These are phyloP conservation scores for Cryomyces antarcticus DNA, from an alignment of 495 filamentous ascomycete species.

Conservation along the genomic window DNA sequence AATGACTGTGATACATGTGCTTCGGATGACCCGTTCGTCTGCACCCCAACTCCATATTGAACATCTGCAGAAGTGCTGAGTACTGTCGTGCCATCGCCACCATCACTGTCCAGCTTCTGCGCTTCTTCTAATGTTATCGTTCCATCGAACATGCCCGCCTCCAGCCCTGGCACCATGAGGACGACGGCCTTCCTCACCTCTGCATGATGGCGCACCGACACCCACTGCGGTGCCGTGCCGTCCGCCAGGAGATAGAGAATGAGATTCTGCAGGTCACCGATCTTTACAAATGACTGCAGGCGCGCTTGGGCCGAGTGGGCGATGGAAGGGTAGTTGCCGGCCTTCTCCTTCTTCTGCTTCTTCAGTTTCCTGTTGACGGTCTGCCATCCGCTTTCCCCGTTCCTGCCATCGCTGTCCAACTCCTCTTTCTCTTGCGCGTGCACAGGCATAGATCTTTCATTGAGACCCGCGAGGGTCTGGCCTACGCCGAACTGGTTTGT, in stretches of 20 bases:
- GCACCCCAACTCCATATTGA: neutral
- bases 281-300: conserved; percentile 52
- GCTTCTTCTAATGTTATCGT: conserved; percentile 18
- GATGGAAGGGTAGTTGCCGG: conserved; percentile 8
- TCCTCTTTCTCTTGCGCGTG: neutral
- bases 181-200: conserved; percentile 68
- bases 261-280: conserved; percentile 60
- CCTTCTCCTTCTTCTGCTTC: conserved; percentile 6
- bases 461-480: conserved; percentile 9
- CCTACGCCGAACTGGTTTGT: conserved; percentile 7
- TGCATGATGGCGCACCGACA: conserved; percentile 54
- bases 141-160: conserved; percentile 73
- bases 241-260: conserved; percentile 82
- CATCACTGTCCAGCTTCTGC: neutral
- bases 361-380: conserved; percentile 8
- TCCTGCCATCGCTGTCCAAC: neutral
- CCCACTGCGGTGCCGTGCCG: conserved; percentile 66
- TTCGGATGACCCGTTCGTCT: neutral
- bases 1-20: neutral
- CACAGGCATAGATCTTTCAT: neutral
- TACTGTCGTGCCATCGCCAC: neutral
- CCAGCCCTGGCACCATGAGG: conserved; percentile 85
- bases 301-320: conserved; percentile 18
- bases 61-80: neutral
- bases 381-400: conserved; percentile 10